These are phyloP conservation scores for Murraya koenigii DNA, from an alignment of 345 rosid genomes.

Conservation along the genomic window DNA sequence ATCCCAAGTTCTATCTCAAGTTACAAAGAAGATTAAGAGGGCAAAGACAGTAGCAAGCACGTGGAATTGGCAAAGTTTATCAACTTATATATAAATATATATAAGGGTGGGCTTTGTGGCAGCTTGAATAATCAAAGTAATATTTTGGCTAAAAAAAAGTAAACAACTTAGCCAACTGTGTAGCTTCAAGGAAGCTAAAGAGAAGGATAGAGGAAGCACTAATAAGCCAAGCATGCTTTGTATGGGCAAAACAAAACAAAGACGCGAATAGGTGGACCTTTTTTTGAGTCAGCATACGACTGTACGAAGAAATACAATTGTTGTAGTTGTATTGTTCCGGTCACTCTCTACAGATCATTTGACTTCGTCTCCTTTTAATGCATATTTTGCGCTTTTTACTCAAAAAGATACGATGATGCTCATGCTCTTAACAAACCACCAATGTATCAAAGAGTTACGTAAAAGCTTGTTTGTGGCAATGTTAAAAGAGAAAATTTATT, in stretches of 20 bases:
- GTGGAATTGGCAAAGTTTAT: not conserved
- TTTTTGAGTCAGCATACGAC: too few relatives aligned
- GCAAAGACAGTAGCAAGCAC: not conserved
- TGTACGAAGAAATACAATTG: too few relatives aligned
- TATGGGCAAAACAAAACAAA: not conserved
- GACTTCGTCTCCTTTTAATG: not conserved
- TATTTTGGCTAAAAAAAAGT: not conserved
- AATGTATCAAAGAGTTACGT: not conserved
- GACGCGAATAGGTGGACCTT: not conserved
- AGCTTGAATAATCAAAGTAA: slow-evolving; percentile 15
- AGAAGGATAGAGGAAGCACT: slow-evolving; percentile 23
- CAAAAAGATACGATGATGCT: not conserved
- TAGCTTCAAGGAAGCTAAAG: slow-evolving; percentile 30
- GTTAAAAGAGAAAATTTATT: too few relatives aligned
- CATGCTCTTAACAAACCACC: not conserved
- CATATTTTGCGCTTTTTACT: too few relatives aligned
- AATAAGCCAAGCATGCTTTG: slow-evolving; percentile 5
- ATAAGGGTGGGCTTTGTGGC: slow-evolving; percentile 7
- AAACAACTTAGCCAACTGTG: not conserved
- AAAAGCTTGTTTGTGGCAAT: too few relatives aligned
- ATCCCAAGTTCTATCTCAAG: not conserved
- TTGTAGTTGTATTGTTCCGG: too few relatives aligned
- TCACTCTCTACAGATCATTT: not conserved
- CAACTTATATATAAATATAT: not conserved
- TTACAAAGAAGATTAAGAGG: slow-evolving; percentile 1